These are phyloP conservation scores for Entomortierella chlamydospora DNA, from an alignment of 192 early-diverging fungal species.

Conservation along the genomic window DNA sequence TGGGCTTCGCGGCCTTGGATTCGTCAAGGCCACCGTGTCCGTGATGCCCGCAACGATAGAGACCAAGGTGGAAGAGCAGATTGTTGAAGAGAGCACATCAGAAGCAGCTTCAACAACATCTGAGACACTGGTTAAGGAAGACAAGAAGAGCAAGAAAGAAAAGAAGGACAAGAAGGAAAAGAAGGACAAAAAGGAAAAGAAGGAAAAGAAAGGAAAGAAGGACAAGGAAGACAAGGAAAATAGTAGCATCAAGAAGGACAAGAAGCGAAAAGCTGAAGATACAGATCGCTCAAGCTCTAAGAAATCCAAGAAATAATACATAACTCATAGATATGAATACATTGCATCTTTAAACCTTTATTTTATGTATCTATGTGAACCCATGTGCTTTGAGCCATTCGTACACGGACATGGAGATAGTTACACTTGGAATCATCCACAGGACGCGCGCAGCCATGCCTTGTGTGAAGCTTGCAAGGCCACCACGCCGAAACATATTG, in stretches of 20 bases:
- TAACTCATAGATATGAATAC: too few relatives aligned
- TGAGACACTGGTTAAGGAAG: conserved; percentile 7
- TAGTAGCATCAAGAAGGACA: conserved; percentile 27
- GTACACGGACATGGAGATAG: conserved; percentile 80
- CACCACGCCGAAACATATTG: conserved; percentile 66
- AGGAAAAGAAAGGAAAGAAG: conserved; percentile 17
- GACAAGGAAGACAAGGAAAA: conserved; percentile 2
- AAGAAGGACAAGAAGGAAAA: conserved; percentile 25
- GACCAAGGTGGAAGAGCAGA: conserved; percentile 35
- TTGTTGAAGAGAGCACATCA: conserved; percentile 6
- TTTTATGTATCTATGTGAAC: conserved; percentile 17
- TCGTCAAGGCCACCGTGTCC: conserved; percentile 50
- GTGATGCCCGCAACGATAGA: conserved; percentile 53
- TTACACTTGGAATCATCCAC: conserved; percentile 76
- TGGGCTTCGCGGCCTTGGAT: conserved; percentile 48
- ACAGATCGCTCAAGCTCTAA: conserved; percentile 27
- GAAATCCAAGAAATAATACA: conserved; percentile 48
- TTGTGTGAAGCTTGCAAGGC: conserved; percentile 68
- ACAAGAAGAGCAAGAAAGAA: conserved; percentile 32
- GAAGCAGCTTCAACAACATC: neutral
- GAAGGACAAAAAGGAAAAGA: conserved; percentile 23
- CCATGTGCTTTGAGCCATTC: conserved; percentile 70
- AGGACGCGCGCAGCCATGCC: conserved; percentile 76
- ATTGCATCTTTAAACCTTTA: too few relatives aligned
- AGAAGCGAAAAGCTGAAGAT: conserved; percentile 40